phyloP scores from a whole-genome alignment of 768 basidiomycete species.

The Nidularia sp. region DNA sequence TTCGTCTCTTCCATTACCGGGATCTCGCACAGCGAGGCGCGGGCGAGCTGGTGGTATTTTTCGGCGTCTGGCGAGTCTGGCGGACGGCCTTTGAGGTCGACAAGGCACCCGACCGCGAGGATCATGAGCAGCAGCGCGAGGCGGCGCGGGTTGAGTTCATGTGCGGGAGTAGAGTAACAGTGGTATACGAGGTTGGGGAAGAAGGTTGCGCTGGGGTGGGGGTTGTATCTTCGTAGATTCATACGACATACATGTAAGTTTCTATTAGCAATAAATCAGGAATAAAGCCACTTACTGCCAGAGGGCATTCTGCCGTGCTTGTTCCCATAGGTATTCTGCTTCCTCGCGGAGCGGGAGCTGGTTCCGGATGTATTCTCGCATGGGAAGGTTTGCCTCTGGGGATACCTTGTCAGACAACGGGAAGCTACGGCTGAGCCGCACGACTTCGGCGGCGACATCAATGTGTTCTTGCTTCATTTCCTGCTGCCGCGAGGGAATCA shows the following conservation, averaged over 20 bases:
- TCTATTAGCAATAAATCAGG: background rate
- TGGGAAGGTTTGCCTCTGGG: slow-evolving; percentile 45
- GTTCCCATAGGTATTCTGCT: slow-evolving; percentile 59
- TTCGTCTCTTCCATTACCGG: slow-evolving; percentile 68
- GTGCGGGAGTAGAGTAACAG: slow-evolving; percentile 50
- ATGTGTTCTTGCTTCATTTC: background rate
- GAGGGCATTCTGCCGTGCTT: slow-evolving; percentile 58
- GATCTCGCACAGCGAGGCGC: slow-evolving; percentile 57
- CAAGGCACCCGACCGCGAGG: slow-evolving; percentile 63
- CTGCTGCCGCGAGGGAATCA: background rate
- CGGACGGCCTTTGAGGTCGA: slow-evolving; percentile 47
- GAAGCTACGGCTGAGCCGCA: slow-evolving; percentile 53
- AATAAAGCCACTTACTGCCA: slow-evolving; percentile 50
- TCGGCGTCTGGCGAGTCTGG: slow-evolving; percentile 52
- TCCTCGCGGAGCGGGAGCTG: slow-evolving; percentile 53
- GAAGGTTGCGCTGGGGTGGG: slow-evolving; percentile 61
- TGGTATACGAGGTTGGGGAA: slow-evolving; percentile 63
- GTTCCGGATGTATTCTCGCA: slow-evolving; percentile 52
- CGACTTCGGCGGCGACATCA: slow-evolving; percentile 33
- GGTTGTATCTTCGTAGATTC: slow-evolving; percentile 44
- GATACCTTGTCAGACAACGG: slow-evolving; percentile 44
- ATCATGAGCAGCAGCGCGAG: slow-evolving; percentile 67
- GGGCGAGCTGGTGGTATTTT: slow-evolving; percentile 53
- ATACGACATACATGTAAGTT: background rate
- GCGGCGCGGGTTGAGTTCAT: slow-evolving; percentile 56